Base-by-base conservation (phyloP, 345 rosid species). In the Ceriops zippeliana region DNA sequence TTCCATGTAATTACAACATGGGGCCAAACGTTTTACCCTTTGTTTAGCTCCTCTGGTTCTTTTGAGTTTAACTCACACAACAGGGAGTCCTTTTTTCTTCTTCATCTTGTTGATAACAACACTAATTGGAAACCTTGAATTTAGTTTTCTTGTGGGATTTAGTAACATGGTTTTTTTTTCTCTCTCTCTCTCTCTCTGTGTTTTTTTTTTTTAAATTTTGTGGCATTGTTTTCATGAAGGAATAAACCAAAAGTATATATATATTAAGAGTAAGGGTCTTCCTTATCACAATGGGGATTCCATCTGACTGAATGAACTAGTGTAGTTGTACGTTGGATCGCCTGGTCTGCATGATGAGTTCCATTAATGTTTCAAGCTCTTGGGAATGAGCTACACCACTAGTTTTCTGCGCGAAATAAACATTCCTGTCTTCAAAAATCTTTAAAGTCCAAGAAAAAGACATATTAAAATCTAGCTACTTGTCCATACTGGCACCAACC, bases 151-250 rank as follows among this genome's bases (percentile, higher is more conserved):
- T 59, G 69, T 37, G 46, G 59, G 51, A 66, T 66, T 69, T 70
- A 61, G 52, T 67, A 57, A 69, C 65, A 61, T 38, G 46, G 15
- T 10, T 4, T 2, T 7, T 35, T 35, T 35, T 62, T 20, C 19
- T 47, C 3, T 51, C 30, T 6, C 10, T 22, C 27, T 27, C 24
- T 47, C 19, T 5, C 24, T 2, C 52, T 15, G 17, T 27, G 28
- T 63, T 64, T 54, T 71, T 37, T 54, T 73, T 3, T 21, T 53
- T 24, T 54, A 13, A 22, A 22, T 11, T 24, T 56, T 10, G 24
- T 1, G 2, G 71, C 82, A 70, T 80, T 65, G 75, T 73, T 81
- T 76, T 79, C 75, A 53, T 70, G 64, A 74, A 37, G 62, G 53
- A 76, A 74, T 70, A 77, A 67, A 74, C 61, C 62, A 59, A 73